phyloP scores from a whole-genome alignment of 495 filamentous ascomycete genomes.

The Extremus antarcticus region DNA sequence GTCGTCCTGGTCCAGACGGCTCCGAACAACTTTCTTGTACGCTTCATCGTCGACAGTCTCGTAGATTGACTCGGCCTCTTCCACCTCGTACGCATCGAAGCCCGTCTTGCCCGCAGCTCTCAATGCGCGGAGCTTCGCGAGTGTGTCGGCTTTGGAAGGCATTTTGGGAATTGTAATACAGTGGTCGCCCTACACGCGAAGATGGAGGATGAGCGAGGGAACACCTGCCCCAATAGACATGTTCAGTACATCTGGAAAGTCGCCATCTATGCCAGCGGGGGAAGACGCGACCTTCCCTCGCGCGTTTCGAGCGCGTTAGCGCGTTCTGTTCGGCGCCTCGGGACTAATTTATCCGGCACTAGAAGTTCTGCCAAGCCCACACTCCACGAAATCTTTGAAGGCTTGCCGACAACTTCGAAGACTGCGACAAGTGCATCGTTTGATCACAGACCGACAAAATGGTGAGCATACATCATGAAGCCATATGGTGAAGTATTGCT shows the following conservation, averaged over 20 bases:
- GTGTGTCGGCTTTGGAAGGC: slow-evolving; percentile 28
- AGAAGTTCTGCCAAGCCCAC: not conserved
- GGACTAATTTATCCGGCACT: too few species aligned
- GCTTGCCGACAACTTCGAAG: not conserved
- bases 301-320: too few species aligned
- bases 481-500: not conserved
- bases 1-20: slow-evolving; percentile 84
- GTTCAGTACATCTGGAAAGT: too few species aligned
- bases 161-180: slow-evolving; percentile 13
- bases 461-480: not conserved
- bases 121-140: slow-evolving; percentile 76
- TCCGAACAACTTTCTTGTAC: slow-evolving; percentile 90
- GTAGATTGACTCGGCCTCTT: slow-evolving; percentile 76
- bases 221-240: too few species aligned
- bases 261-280: too few species aligned
- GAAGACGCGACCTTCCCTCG: too few species aligned
- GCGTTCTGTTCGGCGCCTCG: too few species aligned
- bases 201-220: too few species aligned
- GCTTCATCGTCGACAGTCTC: slow-evolving; percentile 95
- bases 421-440: not conserved
- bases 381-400: not conserved
- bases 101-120: slow-evolving; percentile 84
- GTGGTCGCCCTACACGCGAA: too few species aligned
- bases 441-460: slow-evolving; percentile 15
- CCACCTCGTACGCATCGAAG: slow-evolving; percentile 76